Evolutionary conservation across 371 early-diverging fungal species (phyloP), one percentile per base, ranked within the genome.

Genomic region (Mucor saturninus): DNA sequence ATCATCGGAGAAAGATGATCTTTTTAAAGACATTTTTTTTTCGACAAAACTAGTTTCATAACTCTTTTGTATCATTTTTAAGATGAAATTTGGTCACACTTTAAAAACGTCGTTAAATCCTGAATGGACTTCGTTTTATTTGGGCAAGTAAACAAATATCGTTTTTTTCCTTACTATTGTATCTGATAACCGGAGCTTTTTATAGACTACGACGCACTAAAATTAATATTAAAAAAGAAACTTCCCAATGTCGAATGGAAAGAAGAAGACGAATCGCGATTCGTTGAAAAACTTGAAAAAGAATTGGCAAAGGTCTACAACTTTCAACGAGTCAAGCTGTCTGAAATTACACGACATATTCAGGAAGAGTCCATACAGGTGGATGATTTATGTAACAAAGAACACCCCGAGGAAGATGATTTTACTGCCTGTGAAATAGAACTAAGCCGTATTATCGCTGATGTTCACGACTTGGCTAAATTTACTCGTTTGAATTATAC

Each of bases 401-500:
- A 90, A 21, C 67, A 86, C 35, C 84, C 89, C 32, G 79, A 84
- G 14, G 82, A 80, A 3, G 89, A 88, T 30, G 88, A 88, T 32
- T 84, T 83, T 62, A 74, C 79, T 14, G 82, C 83, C 8, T 85
- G 94, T 37, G 92, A 94, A 65, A 76, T 89, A 15, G 93, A 95
- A 66, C 86, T 95, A 54, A 85, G 89, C 53, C 80, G 81, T 15
- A 90, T 97, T 53, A 92, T 95, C 64, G 86, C 86, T 14, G 96
- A 95, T 70, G 86, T 94, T 26, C 91, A 89, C 70, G 93, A 94
- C 65, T 84, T 97, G 31, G 89, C 95, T 37, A 93, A 93, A 77
- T 97, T 91, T 74, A 89, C 93, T 10, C 87, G 96, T 4, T 80
- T 98, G 58, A 98, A 98, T 83, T 94, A 94, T 70, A 89, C 95